A percentile compares a stretch with the other conserved stretches of the same genome.
phyloP scores from a whole-genome alignment of 2,329 filamentous ascomycete species.

The Septoria petroselini region DNA sequence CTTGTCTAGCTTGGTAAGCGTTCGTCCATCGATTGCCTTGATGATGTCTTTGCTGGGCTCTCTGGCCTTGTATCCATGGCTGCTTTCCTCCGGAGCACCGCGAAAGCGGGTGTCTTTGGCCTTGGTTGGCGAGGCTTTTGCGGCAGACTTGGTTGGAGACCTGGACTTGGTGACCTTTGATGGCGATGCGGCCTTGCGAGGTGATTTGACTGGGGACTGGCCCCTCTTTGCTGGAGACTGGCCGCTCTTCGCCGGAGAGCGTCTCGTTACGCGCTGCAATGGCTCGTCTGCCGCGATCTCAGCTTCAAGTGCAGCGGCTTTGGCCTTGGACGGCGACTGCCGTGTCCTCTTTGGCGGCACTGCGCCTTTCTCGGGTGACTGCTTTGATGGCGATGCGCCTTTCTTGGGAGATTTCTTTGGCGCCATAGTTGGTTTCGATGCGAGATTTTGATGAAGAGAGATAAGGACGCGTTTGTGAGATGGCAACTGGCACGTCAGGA shows the following conservation, averaged over 20 bases:
- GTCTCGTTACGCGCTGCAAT: conserved; percentile 1
- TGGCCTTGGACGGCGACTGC: conserved; percentile 9
- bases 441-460: not conserved
- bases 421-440: not conserved
- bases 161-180: conserved; percentile 9
- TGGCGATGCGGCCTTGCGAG: conserved; percentile 8
- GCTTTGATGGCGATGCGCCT: conserved; percentile 2
- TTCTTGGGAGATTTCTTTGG: conserved; percentile 12
- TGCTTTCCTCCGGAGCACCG: conserved; percentile 9
- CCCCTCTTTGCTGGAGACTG: not conserved
- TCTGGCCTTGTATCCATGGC: conserved; percentile 10
- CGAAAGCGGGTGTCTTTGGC: conserved; percentile 12
- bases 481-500: not conserved
- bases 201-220: not conserved
- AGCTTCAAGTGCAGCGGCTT: conserved; percentile 5
- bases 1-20: conserved; percentile 11
- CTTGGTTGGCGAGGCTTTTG: conserved; percentile 2
- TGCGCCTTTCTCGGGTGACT: conserved; percentile 6
- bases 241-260: conserved; percentile 7
- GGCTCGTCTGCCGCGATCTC: not conserved
- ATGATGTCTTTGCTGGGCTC: conserved; percentile 16
- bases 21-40: conserved; percentile 13
- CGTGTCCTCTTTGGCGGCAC: conserved; percentile 2
- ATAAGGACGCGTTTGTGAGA: not conserved
- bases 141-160: conserved; percentile 10